Percentiles rank a stretch among this genome's conserved stretches.
Evolutionary conservation across 164 flowering plant genomes (phyloP).

Genomic region (Vitis cinerea): DNA sequence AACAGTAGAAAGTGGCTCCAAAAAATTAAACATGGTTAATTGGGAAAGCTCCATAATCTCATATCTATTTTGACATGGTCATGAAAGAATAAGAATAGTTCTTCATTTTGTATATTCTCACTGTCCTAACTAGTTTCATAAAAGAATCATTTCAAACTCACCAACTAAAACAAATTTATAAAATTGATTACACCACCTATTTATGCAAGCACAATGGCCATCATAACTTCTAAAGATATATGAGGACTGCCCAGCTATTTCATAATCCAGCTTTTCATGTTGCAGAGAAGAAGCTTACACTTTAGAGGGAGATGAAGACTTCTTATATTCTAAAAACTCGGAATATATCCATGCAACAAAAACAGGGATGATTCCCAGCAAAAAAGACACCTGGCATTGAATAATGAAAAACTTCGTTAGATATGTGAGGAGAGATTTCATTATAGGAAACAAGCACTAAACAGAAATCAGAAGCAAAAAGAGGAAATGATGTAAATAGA

Average conservation of each 20-base stretch:
- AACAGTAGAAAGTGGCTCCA: no score
- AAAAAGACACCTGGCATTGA: slow-evolving; percentile 70
- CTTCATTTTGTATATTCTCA: no score
- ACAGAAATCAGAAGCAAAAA: not conserved
- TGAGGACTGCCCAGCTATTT: not conserved
- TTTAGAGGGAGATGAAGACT: slow-evolving; percentile 56
- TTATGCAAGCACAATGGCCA: not conserved
- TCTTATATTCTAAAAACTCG: slow-evolving; percentile 71
- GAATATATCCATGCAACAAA: slow-evolving; percentile 89
- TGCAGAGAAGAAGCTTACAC: slow-evolving; percentile 54
- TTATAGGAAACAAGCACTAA: not conserved
- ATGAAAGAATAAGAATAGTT: no score
- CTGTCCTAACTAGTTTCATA: no score
- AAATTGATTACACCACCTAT: not conserved
- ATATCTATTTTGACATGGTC: no score
- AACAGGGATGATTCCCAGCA: slow-evolving; percentile 77
- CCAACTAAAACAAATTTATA: not conserved
- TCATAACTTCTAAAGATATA: not conserved
- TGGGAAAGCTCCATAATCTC: no score
- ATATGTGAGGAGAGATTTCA: not conserved
- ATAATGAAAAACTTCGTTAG: slow-evolving; percentile 12
- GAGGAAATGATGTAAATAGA: not conserved
- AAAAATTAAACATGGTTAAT: no score
- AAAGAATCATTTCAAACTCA: no score
- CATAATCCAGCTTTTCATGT: not conserved